Percentiles rank a stretch among this genome's conserved stretches.
Evolutionary conservation across 768 basidiomycete genomes (phyloP).

Genomic region (Lyophyllum semitale): DNA sequence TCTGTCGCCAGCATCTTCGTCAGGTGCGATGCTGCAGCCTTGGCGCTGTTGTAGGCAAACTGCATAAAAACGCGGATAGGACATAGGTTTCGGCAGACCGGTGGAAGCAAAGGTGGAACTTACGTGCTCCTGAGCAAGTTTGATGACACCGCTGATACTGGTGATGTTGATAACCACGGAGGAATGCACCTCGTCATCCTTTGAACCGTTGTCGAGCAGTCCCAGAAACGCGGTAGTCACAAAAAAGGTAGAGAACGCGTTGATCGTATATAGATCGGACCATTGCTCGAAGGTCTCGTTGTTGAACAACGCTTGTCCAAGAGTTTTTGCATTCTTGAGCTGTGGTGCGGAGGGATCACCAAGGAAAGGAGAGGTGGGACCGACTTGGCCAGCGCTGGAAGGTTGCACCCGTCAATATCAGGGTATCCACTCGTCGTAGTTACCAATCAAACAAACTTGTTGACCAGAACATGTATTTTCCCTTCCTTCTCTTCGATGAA

Average conservation of each 20-base stretch:
- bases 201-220: constrained; percentile 70
- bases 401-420: neutral
- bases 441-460: constrained; percentile 59
- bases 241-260: constrained; percentile 79
- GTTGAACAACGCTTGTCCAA: constrained; percentile 71
- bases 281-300: constrained; percentile 66
- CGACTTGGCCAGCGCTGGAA: constrained; percentile 71
- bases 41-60: constrained; percentile 84
- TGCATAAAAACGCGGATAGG: constrained; percentile 28
- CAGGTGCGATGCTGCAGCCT: constrained; percentile 77
- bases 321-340: constrained; percentile 60
- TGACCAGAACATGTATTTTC: constrained; percentile 76
- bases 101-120: constrained; percentile 24
- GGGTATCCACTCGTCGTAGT: neutral
- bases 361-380: constrained; percentile 63
- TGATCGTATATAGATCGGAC: constrained; percentile 62
- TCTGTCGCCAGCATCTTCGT: constrained; percentile 79
- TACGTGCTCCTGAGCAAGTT: constrained; percentile 77
- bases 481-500: constrained; percentile 61
- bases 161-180: constrained; percentile 78
- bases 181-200: constrained; percentile 56
- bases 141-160: constrained; percentile 72
- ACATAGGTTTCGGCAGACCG: neutral
- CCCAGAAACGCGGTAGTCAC: constrained; percentile 77
- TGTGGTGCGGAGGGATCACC: constrained; percentile 57